Conservation (phyloP, 2,329 filamentous ascomycete genomes). For the Colletotrichum godetiae region DNA sequence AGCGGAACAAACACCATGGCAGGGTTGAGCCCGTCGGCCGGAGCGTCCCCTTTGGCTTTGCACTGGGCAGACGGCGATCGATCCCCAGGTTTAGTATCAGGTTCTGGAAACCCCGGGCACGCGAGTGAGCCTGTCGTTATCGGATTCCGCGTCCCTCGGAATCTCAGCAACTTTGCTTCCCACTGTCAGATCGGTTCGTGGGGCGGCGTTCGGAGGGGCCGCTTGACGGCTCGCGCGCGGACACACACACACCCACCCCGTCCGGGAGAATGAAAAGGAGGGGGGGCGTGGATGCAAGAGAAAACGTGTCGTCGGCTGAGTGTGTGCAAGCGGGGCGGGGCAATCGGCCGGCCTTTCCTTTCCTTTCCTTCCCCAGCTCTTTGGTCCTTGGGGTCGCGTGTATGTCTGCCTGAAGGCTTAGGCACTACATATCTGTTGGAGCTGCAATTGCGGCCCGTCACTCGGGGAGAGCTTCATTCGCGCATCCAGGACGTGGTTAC, state of each 20-base stretch:
- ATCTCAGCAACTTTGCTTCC: background rate
- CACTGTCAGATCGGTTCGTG: constrained; percentile 23
- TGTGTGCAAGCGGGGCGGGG: constrained; percentile 14
- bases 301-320: constrained; percentile 22
- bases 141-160: background rate
- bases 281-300: background rate
- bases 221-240: constrained; percentile 14
- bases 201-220: constrained; percentile 20
- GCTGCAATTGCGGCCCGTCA: constrained; percentile 7
- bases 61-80: constrained; percentile 22
- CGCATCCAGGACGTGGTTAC: constrained; percentile 18
- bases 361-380: constrained; percentile 17
- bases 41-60: background rate
- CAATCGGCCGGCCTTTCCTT: background rate
- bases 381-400: background rate
- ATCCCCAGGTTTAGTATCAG: constrained; percentile 14
- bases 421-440: background rate
- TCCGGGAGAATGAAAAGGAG: background rate
- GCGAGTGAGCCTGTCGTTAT: constrained; percentile 2
- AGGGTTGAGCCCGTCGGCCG: background rate
- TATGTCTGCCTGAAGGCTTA: constrained; percentile 5
- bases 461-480: constrained; percentile 31
- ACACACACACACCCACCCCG: background rate
- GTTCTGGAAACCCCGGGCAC: background rate
- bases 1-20: background rate